These are phyloP conservation scores for Chrysopogon serrulatus DNA, from an alignment of 176 grass and related monocot genomes.

Conservation along the genomic window DNA sequence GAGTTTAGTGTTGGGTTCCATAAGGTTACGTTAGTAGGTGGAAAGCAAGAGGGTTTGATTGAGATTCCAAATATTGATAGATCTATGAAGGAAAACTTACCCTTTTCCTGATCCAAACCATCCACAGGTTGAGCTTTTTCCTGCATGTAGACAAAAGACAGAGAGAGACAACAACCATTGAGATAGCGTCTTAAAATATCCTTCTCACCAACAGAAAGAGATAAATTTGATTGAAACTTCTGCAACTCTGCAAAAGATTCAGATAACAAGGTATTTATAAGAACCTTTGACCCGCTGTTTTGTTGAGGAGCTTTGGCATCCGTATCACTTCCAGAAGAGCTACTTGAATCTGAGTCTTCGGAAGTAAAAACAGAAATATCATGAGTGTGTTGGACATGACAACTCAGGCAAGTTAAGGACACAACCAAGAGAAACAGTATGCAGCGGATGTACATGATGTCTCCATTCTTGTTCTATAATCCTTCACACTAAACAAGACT, in stretches of 20 bases:
- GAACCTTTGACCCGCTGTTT: slow-evolving; percentile 52
- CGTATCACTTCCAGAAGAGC: slow-evolving; percentile 77
- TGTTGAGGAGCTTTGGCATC: slow-evolving; percentile 55
- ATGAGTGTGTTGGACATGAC: neutral
- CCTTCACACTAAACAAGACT: neutral
- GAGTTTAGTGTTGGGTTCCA: neutral
- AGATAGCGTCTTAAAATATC: slow-evolving; percentile 25
- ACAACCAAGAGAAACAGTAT: slow-evolving; percentile 11
- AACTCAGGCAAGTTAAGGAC: neutral
- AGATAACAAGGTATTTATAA: slow-evolving; percentile 12
- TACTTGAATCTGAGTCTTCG: slow-evolving; percentile 85
- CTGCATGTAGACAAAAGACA: slow-evolving; percentile 37
- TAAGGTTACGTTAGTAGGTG: neutral
- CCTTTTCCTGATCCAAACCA: slow-evolving; percentile 56
- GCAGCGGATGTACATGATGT: neutral
- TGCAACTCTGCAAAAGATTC: slow-evolving; percentile 7
- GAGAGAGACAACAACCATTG: slow-evolving; percentile 11
- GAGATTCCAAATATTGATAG: slow-evolving; percentile 3
- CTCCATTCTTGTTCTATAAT: slow-evolving; percentile 6
- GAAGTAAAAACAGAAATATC: slow-evolving; percentile 15
- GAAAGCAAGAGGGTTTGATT: neutral
- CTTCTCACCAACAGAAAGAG: neutral
- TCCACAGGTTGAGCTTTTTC: slow-evolving; percentile 38
- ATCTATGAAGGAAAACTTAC: slow-evolving; percentile 34
- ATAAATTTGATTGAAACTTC: neutral